These are phyloP conservation scores for Starmerella stellata DNA, from an alignment of 805 yeast genomes.

Conservation along the genomic window DNA sequence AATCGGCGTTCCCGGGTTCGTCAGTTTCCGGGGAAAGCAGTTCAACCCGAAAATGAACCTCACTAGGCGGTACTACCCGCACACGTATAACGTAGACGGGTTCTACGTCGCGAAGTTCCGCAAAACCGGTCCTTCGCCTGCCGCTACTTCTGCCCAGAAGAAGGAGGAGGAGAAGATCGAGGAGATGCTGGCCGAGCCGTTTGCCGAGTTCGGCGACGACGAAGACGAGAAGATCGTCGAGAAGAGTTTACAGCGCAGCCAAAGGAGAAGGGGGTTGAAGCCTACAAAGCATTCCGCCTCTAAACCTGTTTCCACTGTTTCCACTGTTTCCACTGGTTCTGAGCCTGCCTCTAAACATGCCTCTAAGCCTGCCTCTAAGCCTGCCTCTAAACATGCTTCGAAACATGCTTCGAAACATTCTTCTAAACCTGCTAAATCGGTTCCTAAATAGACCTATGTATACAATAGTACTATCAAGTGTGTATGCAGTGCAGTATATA, in stretches of 20 bases:
- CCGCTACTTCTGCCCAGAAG: constrained; percentile 64
- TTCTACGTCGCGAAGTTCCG: constrained; percentile 93
- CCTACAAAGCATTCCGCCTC: too few species aligned
- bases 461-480: too few species aligned
- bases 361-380: too few species aligned
- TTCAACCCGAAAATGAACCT: constrained; percentile 59
- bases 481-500: too few species aligned
- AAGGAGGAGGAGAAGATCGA: constrained; percentile 59
- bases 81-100: constrained; percentile 95
- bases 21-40: constrained; percentile 80
- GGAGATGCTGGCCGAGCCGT: constrained; percentile 69
- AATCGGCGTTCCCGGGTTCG: constrained; percentile 92
- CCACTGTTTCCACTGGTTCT: too few species aligned
- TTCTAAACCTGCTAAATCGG: too few species aligned
- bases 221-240: constrained; percentile 60
- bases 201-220: constrained; percentile 59
- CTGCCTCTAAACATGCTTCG: too few species aligned
- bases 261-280: constrained; percentile 22
- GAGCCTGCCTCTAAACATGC: too few species aligned
- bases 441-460: too few species aligned
- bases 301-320: too few species aligned
- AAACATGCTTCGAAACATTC: too few species aligned
- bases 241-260: constrained; percentile 28
- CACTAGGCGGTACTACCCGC: constrained; percentile 94
- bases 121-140: constrained; percentile 71